A percentile compares a stretch with the other conserved stretches of the same genome.
These are phyloP conservation scores for Suillus hirtellus DNA, from an alignment of 768 basidiomycete genomes.

Conservation along the genomic window DNA sequence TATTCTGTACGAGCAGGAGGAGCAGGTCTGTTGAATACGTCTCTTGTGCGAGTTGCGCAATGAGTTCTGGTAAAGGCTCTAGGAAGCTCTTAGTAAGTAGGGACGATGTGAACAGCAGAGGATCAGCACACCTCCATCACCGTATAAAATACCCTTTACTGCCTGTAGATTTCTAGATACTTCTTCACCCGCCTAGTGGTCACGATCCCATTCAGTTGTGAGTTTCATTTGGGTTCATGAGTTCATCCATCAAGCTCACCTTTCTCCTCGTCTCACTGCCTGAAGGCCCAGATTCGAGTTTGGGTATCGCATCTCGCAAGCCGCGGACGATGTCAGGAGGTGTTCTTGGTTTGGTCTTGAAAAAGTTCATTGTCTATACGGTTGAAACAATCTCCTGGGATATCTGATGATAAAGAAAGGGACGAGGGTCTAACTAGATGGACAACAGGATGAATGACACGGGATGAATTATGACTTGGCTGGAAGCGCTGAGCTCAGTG, in stretches of 20 bases:
- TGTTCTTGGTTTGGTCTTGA: constrained; percentile 87
- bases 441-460: constrained; percentile 8
- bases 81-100: constrained; percentile 12
- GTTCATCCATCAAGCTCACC: constrained; percentile 44
- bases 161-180: constrained; percentile 87
- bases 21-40: constrained; percentile 91
- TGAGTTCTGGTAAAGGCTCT: constrained; percentile 86
- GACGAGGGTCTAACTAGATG: not conserved
- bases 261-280: constrained; percentile 79
- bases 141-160: constrained; percentile 84
- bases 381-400: constrained; percentile 8
- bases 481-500: constrained; percentile 1
- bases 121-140: constrained; percentile 73
- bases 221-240: not conserved
- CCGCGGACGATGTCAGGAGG: constrained; percentile 86
- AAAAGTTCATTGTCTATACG: constrained; percentile 76
- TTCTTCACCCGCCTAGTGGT: constrained; percentile 78
- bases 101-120: constrained; percentile 6
- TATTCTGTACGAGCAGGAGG: constrained; percentile 74
- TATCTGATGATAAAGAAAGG: not conserved
- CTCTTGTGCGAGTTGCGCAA: constrained; percentile 95
- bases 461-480: not conserved
- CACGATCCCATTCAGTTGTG: constrained; percentile 6
- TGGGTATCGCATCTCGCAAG: constrained; percentile 75
- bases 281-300: constrained; percentile 70